These are phyloP conservation scores for Psidium friedrichsthalianum DNA, from an alignment of 345 rosid genomes.

Conservation along the genomic window DNA sequence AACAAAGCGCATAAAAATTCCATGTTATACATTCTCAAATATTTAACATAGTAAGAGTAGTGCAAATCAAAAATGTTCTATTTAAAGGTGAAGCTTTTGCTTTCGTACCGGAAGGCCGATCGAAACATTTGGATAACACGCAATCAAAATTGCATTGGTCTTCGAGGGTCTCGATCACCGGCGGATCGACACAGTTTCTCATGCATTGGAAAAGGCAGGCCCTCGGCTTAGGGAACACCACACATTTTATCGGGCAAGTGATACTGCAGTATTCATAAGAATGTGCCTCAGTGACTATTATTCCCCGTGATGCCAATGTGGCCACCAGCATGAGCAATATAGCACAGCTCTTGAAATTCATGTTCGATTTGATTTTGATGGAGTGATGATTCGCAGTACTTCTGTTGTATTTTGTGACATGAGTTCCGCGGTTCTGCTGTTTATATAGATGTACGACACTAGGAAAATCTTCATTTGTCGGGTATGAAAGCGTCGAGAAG, in stretches of 20 bases:
- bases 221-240: not conserved
- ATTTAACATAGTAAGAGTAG: not conserved
- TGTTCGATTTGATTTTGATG: not conserved
- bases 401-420: too few species aligned
- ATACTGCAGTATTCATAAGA: too few species aligned
- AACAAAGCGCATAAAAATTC: not conserved
- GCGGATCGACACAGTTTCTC: not conserved
- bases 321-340: not conserved
- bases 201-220: not conserved
- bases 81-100: not conserved
- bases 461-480: too few species aligned
- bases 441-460: too few species aligned
- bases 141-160: not conserved
- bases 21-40: not conserved
- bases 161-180: not conserved
- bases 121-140: not conserved
- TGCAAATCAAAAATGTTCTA: not conserved
- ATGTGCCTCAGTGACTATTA: too few species aligned
- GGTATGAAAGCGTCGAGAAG: too few species aligned
- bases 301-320: not conserved
- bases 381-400: not conserved
- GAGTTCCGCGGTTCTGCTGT: too few species aligned
- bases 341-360: not conserved
- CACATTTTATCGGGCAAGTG: not conserved
- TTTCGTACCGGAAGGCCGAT: not conserved